Evolutionary conservation across 2,329 filamentous ascomycete genomes (phyloP).

Genomic region (Trichoderma hamatum): DNA sequence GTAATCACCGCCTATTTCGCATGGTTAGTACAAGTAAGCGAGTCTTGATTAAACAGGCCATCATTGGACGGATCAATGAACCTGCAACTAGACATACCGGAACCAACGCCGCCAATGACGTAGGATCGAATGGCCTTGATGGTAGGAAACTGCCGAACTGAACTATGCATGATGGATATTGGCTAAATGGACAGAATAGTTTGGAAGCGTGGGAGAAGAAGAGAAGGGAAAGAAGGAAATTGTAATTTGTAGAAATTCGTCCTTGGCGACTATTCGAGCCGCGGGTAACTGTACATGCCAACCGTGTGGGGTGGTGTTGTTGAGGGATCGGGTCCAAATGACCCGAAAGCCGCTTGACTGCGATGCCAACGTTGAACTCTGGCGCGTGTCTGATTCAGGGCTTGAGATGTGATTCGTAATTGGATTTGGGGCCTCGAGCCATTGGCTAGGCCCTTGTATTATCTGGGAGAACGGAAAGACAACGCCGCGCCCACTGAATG

Average conservation of each 20-base stretch:
- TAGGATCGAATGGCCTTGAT: slow-evolving; percentile 73
- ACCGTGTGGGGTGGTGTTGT: slow-evolving; percentile 17
- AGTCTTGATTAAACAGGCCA: neutral
- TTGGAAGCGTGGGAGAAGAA: neutral
- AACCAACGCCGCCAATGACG: slow-evolving; percentile 37
- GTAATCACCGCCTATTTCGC: slow-evolving; percentile 71
- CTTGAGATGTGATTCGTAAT: neutral
- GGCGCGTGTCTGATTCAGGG: neutral
- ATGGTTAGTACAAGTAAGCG: neutral
- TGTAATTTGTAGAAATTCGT: neutral
- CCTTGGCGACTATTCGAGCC: neutral
- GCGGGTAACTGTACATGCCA: slow-evolving; percentile 11
- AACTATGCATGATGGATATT: slow-evolving; percentile 46
- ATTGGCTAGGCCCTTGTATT: neutral
- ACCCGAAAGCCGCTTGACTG: slow-evolving; percentile 30
- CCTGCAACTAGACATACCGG: slow-evolving; percentile 32
- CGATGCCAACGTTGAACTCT: neutral
- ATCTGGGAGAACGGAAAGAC: neutral
- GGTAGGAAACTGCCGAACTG: slow-evolving; percentile 64
- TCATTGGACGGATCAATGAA: neutral
- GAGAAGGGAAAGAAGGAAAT: slow-evolving; percentile 1
- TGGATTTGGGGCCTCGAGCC: neutral
- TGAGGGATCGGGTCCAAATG: slow-evolving; percentile 27
- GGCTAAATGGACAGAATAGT: neutral
- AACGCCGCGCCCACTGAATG: neutral